phyloP scores from a whole-genome alignment of 768 basidiomycete species.

The Dioszegia aurantiaca region DNA sequence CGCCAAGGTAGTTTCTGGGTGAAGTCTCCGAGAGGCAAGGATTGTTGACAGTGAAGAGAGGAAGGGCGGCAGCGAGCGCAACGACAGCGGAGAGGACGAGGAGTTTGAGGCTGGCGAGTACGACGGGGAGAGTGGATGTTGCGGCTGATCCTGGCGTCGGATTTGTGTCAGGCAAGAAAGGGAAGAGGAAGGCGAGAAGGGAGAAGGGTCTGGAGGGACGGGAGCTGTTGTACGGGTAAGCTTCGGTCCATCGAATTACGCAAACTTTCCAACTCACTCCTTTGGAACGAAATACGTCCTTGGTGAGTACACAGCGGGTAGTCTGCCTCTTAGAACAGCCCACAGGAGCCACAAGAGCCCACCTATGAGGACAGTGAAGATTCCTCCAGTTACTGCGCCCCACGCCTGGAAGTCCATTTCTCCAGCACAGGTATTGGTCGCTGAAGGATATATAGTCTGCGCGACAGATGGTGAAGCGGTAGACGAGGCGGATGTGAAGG shows the following conservation, averaged over 20 bases:
- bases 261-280: slow-evolving; percentile 22
- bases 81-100: slow-evolving; percentile 67
- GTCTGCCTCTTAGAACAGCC: slow-evolving; percentile 19
- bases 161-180: slow-evolving; percentile 64
- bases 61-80: slow-evolving; percentile 68
- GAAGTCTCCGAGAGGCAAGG: slow-evolving; percentile 66
- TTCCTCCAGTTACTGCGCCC: slow-evolving; percentile 27
- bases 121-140: slow-evolving; percentile 66
- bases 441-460: not conserved
- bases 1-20: slow-evolving; percentile 56
- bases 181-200: slow-evolving; percentile 61
- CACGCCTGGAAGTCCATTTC: slow-evolving; percentile 40
- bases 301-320: slow-evolving; percentile 28
- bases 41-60: slow-evolving; percentile 66
- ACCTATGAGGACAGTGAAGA: slow-evolving; percentile 27
- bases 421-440: slow-evolving; percentile 27
- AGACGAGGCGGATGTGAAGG: slow-evolving; percentile 10
- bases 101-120: slow-evolving; percentile 67
- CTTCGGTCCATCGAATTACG: not conserved
- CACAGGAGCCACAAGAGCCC: slow-evolving; percentile 34
- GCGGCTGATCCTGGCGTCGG: slow-evolving; percentile 63
- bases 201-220: slow-evolving; percentile 54
- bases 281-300: slow-evolving; percentile 29
- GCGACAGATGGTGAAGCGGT: not conserved
- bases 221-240: not conserved